Evolutionary conservation across 1,284 basidiomycete species (phyloP).

Genomic region (Mycena sp.): DNA sequence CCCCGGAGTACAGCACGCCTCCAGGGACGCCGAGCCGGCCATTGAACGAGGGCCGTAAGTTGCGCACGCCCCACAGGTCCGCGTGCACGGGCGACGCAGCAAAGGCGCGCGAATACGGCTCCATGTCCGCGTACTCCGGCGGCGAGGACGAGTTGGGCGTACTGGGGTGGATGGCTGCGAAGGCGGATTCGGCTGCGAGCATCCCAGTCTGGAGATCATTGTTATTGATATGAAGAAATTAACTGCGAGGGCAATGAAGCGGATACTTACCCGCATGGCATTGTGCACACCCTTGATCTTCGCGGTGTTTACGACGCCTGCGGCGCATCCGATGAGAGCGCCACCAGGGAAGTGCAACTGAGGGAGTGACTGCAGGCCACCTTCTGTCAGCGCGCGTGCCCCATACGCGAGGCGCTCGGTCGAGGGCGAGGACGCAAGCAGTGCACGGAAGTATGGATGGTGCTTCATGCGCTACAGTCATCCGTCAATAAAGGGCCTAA

Average conservation of each 20-base stretch:
- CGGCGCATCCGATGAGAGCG: constrained; percentile 91
- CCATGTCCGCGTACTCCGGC: no score
- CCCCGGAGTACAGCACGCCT: constrained; percentile 89
- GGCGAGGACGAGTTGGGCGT: constrained; percentile 13
- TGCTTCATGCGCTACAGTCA: constrained; percentile 89
- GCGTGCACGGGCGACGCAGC: constrained; percentile 88
- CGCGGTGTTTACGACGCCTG: constrained; percentile 96
- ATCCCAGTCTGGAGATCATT: constrained; percentile 96
- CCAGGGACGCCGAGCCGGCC: constrained; percentile 88
- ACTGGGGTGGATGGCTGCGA: constrained; percentile 61
- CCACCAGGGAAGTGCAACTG: constrained; percentile 95
- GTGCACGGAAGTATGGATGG: constrained; percentile 88
- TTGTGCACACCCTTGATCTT: constrained; percentile 99
- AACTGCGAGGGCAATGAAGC: neutral
- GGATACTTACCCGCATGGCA: constrained; percentile 77
- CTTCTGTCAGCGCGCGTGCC: constrained; percentile 92
- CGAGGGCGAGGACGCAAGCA: constrained; percentile 62
- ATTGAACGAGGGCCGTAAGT: constrained; percentile 89
- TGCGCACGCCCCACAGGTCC: constrained; percentile 93
- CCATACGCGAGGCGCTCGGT: constrained; percentile 88
- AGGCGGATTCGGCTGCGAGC: constrained; percentile 93
- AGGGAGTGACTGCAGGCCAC: constrained; percentile 94
- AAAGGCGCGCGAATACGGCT: constrained; percentile 67
- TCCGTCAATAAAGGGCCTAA: neutral
- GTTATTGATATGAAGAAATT: no score